A percentile compares a stretch with the other conserved stretches of the same genome.
These are phyloP conservation scores for Candida palmyrensis DNA, from an alignment of 805 yeast species.

Conservation along the genomic window DNA sequence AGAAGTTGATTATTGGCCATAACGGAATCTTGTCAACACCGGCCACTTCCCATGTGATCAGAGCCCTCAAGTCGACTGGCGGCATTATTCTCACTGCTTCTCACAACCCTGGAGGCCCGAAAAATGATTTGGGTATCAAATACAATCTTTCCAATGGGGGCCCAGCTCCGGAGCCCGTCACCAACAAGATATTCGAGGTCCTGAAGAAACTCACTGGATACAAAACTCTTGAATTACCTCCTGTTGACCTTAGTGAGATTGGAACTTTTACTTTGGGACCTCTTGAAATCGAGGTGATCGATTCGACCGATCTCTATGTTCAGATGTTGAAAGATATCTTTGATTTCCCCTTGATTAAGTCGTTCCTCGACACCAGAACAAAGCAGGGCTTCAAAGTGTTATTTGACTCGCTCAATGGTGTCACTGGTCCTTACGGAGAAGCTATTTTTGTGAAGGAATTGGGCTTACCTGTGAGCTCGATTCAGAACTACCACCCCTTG, in stretches of 20 bases:
- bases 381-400: conserved; percentile 60
- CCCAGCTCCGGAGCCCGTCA: conserved; percentile 95
- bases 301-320: conserved; percentile 75
- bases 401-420: conserved; percentile 91
- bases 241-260: conserved; percentile 55
- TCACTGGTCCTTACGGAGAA: conserved; percentile 93
- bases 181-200: conserved; percentile 75
- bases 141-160: conserved; percentile 95
- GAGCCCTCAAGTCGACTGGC: conserved; percentile 74
- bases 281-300: conserved; percentile 74
- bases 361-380: conserved; percentile 51
- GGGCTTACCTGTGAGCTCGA: conserved; percentile 61
- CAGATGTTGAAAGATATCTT: conserved; percentile 76
- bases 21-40: conserved; percentile 90
- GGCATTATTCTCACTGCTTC: conserved; percentile 95
- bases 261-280: conserved; percentile 55
- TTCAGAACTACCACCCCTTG: conserved; percentile 75
- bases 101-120: conserved; percentile 97
- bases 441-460: conserved; percentile 81
- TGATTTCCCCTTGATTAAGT: conserved; percentile 76
- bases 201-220: conserved; percentile 57
- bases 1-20: conserved; percentile 80
- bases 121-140: conserved; percentile 89
- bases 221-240: conserved; percentile 57
- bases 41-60: conserved; percentile 90